Evolutionary conservation across 2,329 filamentous ascomycete species (phyloP).

Genomic region (Cladosporium cucumerinum): DNA sequence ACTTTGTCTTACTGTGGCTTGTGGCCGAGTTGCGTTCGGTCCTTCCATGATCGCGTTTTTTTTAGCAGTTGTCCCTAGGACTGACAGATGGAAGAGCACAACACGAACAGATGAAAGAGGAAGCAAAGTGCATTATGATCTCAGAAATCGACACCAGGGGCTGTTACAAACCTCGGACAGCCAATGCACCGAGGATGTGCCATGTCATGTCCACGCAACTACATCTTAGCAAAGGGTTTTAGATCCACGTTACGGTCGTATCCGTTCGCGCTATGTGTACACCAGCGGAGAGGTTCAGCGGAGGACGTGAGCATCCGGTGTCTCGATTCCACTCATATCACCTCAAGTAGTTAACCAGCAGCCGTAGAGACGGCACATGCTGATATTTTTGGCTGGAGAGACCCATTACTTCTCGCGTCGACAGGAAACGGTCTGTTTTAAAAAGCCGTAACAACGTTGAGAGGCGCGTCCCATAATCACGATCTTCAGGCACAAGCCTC

Average conservation of each 20-base stretch:
- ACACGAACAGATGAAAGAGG: neutral
- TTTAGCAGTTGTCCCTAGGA: neutral
- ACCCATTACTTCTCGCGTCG: neutral
- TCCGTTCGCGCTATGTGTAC: constrained; percentile 1
- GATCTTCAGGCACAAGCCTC: constrained; percentile 12
- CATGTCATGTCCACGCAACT: constrained; percentile 12
- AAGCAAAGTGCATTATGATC: neutral
- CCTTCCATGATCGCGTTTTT: constrained; percentile 4
- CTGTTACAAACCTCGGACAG: neutral
- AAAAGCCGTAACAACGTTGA: neutral
- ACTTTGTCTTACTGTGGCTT: constrained; percentile 5
- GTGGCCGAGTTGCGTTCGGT: constrained; percentile 10
- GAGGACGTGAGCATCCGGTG: neutral
- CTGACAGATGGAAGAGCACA: neutral
- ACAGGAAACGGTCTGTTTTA: constrained; percentile 5
- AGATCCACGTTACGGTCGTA: constrained; percentile 11
- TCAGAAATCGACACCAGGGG: neutral
- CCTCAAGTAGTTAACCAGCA: neutral
- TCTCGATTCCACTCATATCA: neutral
- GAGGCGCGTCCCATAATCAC: neutral
- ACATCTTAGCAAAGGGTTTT: constrained; percentile 5
- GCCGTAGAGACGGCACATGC: neutral
- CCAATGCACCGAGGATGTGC: constrained; percentile 8
- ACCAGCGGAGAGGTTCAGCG: neutral
- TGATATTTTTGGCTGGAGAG: constrained; percentile 6